phyloP scores from a whole-genome alignment of 2,329 filamentous ascomycete species.

The Aspergillus neoniger region DNA sequence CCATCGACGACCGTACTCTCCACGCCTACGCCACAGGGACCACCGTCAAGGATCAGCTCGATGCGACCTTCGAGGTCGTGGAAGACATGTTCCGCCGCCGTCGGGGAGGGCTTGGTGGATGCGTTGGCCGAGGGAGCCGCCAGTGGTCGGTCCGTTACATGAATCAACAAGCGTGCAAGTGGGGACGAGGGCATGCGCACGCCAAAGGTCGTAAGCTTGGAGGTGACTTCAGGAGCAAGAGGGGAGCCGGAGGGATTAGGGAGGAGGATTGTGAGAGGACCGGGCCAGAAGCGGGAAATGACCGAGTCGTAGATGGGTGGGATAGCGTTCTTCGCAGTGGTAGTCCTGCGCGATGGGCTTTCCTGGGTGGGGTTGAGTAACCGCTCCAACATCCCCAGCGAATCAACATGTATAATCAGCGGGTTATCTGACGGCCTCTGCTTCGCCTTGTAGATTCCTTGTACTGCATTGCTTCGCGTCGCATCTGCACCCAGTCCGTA shows the following conservation, averaged over 20 bases:
- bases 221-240: conserved; percentile 89
- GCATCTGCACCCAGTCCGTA: conserved; percentile 97
- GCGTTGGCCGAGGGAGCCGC: conserved; percentile 94
- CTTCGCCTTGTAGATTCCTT: conserved; percentile 91
- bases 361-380: conserved; percentile 54
- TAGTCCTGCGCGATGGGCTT: conserved; percentile 33
- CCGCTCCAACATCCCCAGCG: conserved; percentile 71
- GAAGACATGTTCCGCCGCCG: conserved; percentile 82
- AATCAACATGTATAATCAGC: conserved; percentile 87
- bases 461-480: conserved; percentile 77
- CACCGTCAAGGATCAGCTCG: conserved; percentile 84
- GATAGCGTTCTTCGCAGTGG: conserved; percentile 47
- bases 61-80: conserved; percentile 83
- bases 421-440: conserved; percentile 91
- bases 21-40: conserved; percentile 81
- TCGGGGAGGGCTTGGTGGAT: conserved; percentile 89
- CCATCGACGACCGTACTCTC: conserved; percentile 98
- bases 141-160: conserved; percentile 73
- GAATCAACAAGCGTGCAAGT: conserved; percentile 85
- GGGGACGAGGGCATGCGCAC: conserved; percentile 83
- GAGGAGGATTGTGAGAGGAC: conserved; percentile 86
- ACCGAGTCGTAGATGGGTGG: conserved; percentile 76
- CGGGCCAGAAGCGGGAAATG: conserved; percentile 87
- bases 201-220: conserved; percentile 80
- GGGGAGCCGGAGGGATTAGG: conserved; percentile 69